Evolutionary conservation across 2,329 filamentous ascomycete species (phyloP).

Genomic region (Parastagonospora nodorum): DNA sequence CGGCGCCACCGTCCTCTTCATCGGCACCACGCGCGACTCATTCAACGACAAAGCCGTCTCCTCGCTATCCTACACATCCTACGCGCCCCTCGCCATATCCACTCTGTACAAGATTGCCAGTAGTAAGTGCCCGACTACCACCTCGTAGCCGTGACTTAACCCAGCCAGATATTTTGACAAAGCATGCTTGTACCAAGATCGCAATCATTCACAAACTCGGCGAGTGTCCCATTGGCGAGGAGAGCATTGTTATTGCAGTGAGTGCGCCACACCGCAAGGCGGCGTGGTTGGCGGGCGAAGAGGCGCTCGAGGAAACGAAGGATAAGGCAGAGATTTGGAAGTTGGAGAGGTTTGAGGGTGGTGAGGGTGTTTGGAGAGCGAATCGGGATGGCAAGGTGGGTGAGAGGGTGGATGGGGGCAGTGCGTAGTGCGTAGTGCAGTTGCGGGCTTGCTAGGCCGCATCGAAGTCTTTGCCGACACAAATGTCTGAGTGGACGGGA

Average conservation of each 20-base stretch:
- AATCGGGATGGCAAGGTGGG: constrained; percentile 76
- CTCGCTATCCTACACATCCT: constrained; percentile 76
- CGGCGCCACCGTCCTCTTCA: constrained; percentile 41
- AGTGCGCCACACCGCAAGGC: constrained; percentile 81
- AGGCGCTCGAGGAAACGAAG: constrained; percentile 87
- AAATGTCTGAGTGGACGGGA: no score
- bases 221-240: constrained; percentile 84
- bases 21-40: constrained; percentile 75
- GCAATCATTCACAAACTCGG: constrained; percentile 85
- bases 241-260: constrained; percentile 89
- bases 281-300: constrained; percentile 87
- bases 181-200: constrained; percentile 72
- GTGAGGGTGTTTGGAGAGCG: constrained; percentile 81
- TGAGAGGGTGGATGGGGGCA: constrained; percentile 49
- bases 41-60: constrained; percentile 74
- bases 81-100: constrained; percentile 70
- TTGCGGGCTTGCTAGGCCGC: neutral
- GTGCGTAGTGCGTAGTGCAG: constrained; percentile 3
- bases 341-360: constrained; percentile 80
- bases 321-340: constrained; percentile 94
- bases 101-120: constrained; percentile 70
- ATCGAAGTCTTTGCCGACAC: no score
- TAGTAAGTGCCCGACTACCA: constrained; percentile 21
- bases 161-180: constrained; percentile 52
- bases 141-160: neutral